phyloP scores from a whole-genome alignment of 192 early-diverging fungal species.

The Podochytrium sp. region DNA sequence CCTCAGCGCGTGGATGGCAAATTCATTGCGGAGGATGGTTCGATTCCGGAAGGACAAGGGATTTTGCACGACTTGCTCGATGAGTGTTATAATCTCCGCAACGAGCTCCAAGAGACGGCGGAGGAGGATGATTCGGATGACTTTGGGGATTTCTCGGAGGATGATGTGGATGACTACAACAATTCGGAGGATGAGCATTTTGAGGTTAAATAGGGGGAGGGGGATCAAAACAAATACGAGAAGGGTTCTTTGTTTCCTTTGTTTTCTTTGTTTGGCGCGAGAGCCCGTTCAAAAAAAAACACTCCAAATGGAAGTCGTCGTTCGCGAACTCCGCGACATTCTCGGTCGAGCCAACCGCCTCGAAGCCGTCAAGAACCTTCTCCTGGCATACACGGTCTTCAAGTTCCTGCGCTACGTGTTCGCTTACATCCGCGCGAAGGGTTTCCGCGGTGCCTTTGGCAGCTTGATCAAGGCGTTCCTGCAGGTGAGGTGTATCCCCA shows the following conservation, averaged over 20 bases:
- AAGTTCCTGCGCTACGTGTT: not conserved
- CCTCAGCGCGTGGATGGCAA: constrained; percentile 80
- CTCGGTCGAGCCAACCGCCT: not conserved
- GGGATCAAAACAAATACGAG: no score
- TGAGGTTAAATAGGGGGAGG: no score
- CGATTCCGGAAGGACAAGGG: constrained; percentile 85
- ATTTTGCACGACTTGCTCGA: constrained; percentile 81
- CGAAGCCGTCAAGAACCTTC: constrained; percentile 10
- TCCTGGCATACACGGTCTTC: constrained; percentile 2
- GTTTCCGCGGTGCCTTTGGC: constrained; percentile 50
- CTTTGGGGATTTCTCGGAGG: not conserved
- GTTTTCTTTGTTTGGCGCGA: not conserved
- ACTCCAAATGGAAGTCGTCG: not conserved
- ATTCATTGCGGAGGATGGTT: constrained; percentile 81
- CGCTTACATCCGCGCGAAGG: constrained; percentile 48
- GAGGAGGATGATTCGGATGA: constrained; percentile 21
- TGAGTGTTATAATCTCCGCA: constrained; percentile 76
- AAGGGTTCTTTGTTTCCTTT: not conserved
- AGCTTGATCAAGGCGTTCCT: constrained; percentile 49
- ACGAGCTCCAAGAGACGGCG: not conserved
- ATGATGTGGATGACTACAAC: constrained; percentile 4
- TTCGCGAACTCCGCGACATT: not conserved
- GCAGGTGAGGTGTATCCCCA: constrained; percentile 43
- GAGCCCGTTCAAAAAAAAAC: not conserved
- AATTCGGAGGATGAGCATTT: constrained; percentile 22